Evolutionary conservation across 1,284 basidiomycete genomes (phyloP).

Genomic region (Apiotrichum gracile): DNA sequence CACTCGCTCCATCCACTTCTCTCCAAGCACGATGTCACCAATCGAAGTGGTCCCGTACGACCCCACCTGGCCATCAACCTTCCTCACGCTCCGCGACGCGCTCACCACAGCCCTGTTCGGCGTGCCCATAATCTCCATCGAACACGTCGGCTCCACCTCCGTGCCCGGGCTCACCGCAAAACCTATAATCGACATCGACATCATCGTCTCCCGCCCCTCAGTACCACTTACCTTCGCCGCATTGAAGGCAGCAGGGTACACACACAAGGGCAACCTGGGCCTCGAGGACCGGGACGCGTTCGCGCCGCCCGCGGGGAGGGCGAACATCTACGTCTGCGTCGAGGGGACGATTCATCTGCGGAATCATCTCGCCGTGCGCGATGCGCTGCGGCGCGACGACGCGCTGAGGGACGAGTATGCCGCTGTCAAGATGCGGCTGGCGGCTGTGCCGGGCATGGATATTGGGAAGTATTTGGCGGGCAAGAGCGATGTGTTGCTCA

Average conservation of each 20-base stretch:
- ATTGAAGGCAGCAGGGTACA: background rate
- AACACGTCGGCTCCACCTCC: conserved; percentile 25
- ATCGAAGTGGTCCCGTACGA: conserved; percentile 11
- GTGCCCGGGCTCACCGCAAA: conserved; percentile 20
- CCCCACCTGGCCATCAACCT: conserved; percentile 12
- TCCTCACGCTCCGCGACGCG: conserved; percentile 6
- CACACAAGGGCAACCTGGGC: conserved; percentile 3
- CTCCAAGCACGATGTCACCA: too few relatives aligned
- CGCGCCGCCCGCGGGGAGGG: background rate
- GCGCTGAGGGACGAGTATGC: conserved; percentile 16
- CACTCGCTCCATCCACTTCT: too few relatives aligned
- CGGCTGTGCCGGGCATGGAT: background rate
- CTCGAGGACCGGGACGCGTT: conserved; percentile 1
- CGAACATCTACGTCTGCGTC: conserved; percentile 9
- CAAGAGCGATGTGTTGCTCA: conserved; percentile 1
- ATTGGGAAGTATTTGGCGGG: background rate
- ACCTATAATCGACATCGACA: conserved; percentile 25
- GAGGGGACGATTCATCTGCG: background rate
- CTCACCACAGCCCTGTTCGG: background rate
- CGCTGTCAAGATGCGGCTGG: background rate
- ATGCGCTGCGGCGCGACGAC: conserved; percentile 8
- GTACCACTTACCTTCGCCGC: conserved; percentile 2
- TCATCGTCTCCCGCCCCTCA: conserved; percentile 11
- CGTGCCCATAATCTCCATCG: conserved; percentile 6
- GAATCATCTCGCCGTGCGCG: conserved; percentile 17